These are phyloP conservation scores for Chlamydomonas applanata DNA, from an alignment of 139 green algal species.

Conservation along the genomic window DNA sequence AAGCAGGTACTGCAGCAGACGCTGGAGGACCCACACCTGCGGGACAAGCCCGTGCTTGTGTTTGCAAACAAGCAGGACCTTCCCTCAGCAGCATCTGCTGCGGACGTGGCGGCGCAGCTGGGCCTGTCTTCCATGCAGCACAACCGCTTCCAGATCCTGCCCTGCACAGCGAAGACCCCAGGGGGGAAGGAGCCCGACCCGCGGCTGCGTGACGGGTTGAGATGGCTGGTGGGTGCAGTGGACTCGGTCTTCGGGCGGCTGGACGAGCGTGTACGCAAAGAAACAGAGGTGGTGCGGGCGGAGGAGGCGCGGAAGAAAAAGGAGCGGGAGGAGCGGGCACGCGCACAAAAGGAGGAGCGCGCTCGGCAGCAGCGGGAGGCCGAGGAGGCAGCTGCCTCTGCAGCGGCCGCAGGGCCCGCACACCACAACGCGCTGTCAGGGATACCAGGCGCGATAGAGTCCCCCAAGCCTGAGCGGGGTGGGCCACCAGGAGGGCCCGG, in stretches of 20 bases:
- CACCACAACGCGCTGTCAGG: too few relatives aligned
- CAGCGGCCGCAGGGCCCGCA: neutral
- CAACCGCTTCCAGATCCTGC: constrained; percentile 43
- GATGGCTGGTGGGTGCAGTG: constrained; percentile 22
- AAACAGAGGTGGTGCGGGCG: constrained; percentile 16
- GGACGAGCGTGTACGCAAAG: constrained; percentile 16
- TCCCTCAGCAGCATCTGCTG: constrained; percentile 10
- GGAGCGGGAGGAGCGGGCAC: constrained; percentile 39
- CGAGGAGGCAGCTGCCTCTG: neutral
- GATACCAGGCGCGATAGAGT: too few relatives aligned
- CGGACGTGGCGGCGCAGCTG: constrained; percentile 30
- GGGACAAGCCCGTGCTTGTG: constrained; percentile 48
- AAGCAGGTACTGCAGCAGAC: constrained; percentile 27
- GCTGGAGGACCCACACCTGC: constrained; percentile 26
- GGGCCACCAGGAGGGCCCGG: too few relatives aligned
- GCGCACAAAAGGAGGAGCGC: constrained; percentile 39
- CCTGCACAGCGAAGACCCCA: constrained; percentile 29
- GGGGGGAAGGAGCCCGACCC: constrained; percentile 11
- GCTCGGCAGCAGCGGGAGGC: constrained; percentile 6
- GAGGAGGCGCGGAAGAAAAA: constrained; percentile 43
- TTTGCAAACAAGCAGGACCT: constrained; percentile 65
- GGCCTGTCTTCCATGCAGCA: constrained; percentile 18
- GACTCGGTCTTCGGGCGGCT: constrained; percentile 22
- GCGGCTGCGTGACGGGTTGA: constrained; percentile 26
- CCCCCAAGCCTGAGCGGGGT: too few relatives aligned